phyloP scores from a whole-genome alignment of 345 rosid species.

The Adansonia digitata region DNA sequence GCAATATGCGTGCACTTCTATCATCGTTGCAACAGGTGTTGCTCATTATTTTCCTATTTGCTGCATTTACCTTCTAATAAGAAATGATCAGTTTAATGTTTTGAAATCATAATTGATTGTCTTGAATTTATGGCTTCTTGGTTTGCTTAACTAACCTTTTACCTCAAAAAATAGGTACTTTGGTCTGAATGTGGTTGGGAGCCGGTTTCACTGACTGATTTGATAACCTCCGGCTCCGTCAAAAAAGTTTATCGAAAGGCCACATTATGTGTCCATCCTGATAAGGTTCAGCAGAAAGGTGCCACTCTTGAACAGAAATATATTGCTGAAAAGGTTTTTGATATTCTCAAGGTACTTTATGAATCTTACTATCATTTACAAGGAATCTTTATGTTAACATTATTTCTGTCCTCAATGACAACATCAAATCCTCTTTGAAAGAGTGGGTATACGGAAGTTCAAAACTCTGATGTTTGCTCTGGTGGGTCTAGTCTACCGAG shows the following conservation, averaged over 20 bases:
- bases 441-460: background rate
- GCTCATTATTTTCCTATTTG: constrained; percentile 1
- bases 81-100: background rate
- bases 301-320: constrained; percentile 81
- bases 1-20: constrained; percentile 83
- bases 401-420: background rate
- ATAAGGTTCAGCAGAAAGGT: constrained; percentile 97
- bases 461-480: background rate
- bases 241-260: constrained; percentile 89
- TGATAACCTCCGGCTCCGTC: constrained; percentile 83
- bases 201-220: constrained; percentile 72
- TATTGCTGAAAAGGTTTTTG: constrained; percentile 92
- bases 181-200: constrained; percentile 94
- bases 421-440: background rate
- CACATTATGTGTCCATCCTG: constrained; percentile 77
- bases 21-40: constrained; percentile 77
- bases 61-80: background rate
- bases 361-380: background rate
- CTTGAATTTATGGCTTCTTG: background rate
- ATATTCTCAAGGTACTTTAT: constrained; percentile 73
- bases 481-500: background rate
- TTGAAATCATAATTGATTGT: background rate
- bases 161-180: constrained; percentile 58
- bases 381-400: background rate
- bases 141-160: background rate